These are phyloP conservation scores for Lasiodiplodia gonubiensis DNA, from an alignment of 2,329 filamentous ascomycete genomes.

Conservation along the genomic window DNA sequence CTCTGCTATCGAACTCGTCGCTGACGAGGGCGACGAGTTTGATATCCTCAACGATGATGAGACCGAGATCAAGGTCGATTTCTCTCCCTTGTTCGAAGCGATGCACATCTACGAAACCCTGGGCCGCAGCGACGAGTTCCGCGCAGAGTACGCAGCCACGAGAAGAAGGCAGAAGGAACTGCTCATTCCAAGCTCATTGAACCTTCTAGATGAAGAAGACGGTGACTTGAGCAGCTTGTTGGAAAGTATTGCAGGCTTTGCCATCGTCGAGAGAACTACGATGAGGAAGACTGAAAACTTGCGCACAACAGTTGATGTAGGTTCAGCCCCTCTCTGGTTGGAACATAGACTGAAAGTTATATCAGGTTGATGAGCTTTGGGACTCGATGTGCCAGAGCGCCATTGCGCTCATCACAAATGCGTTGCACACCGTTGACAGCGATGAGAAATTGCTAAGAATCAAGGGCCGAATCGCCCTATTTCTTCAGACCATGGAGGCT, in stretches of 20 bases:
- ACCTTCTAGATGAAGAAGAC: slow-evolving; percentile 80
- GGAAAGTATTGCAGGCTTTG: slow-evolving; percentile 94
- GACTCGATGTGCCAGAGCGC: slow-evolving; percentile 94
- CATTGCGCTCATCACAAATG: slow-evolving; percentile 79
- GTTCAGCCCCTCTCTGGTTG: slow-evolving; percentile 35
- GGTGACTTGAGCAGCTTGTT: slow-evolving; percentile 85
- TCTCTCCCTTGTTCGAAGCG: slow-evolving; percentile 91
- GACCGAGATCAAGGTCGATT: slow-evolving; percentile 85
- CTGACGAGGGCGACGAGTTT: slow-evolving; percentile 93
- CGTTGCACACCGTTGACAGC: slow-evolving; percentile 79
- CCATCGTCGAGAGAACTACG: slow-evolving; percentile 93
- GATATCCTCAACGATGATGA: slow-evolving; percentile 90
- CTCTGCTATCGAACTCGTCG: slow-evolving; percentile 92
- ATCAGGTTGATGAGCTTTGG: slow-evolving; percentile 93
- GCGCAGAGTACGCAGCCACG: slow-evolving; percentile 88
- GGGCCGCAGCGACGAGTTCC: slow-evolving; percentile 89
- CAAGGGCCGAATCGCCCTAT: slow-evolving; percentile 89
- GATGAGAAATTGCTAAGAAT: slow-evolving; percentile 92
- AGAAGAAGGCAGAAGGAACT: slow-evolving; percentile 90
- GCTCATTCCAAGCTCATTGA: slow-evolving; percentile 76
- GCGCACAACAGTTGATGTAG: slow-evolving; percentile 79
- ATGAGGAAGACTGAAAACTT: slow-evolving; percentile 86
- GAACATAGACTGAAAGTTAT: background rate
- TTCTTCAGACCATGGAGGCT: slow-evolving; percentile 98
- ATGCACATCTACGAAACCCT: slow-evolving; percentile 95